A percentile compares a stretch with the other conserved stretches of the same genome.
phyloP scores from a whole-genome alignment of 352 stramenopile species.

The Thalassiosira hispida region DNA sequence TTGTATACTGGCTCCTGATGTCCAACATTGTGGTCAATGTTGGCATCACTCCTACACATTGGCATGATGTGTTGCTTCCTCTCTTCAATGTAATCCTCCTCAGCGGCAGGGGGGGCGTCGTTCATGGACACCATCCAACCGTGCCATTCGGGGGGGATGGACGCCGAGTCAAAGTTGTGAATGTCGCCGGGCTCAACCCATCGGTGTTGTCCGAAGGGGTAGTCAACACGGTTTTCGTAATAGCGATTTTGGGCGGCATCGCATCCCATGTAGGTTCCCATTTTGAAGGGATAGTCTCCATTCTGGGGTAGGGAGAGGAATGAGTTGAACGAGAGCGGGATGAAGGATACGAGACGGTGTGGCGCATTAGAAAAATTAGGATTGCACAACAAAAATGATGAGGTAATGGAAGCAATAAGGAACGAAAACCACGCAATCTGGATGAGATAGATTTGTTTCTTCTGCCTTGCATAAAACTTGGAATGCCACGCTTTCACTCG shows the following conservation, averaged over 20 bases:
- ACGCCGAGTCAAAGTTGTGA: conserved; percentile 83
- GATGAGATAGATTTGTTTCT: too few species aligned
- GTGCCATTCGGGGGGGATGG: conserved; percentile 83
- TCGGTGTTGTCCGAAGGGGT: conserved; percentile 83
- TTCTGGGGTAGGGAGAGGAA: conserved; percentile 56
- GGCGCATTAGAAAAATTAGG: conserved; percentile 6
- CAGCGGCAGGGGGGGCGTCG: conserved; percentile 61
- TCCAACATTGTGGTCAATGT: conserved; percentile 68
- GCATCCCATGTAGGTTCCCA: conserved; percentile 82
- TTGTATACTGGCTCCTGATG: conserved; percentile 79
- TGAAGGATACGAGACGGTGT: conserved; percentile 11
- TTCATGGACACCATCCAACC: conserved; percentile 83
- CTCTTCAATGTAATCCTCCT: conserved; percentile 65
- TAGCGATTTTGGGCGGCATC: conserved; percentile 84
- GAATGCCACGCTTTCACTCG: too few species aligned
- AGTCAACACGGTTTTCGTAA: conserved; percentile 85
- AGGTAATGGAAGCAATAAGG: too few species aligned
- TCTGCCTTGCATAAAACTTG: too few species aligned
- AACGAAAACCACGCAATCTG: too few species aligned
- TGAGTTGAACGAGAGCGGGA: not conserved
- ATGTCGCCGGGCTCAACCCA: conserved; percentile 83
- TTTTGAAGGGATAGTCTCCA: conserved; percentile 86
- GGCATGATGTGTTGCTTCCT: conserved; percentile 54
- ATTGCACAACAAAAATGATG: not conserved
- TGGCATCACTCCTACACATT: conserved; percentile 57